Conservation (phyloP, 2,329 filamentous ascomycete species). For the Xylariaceae sp. region DNA sequence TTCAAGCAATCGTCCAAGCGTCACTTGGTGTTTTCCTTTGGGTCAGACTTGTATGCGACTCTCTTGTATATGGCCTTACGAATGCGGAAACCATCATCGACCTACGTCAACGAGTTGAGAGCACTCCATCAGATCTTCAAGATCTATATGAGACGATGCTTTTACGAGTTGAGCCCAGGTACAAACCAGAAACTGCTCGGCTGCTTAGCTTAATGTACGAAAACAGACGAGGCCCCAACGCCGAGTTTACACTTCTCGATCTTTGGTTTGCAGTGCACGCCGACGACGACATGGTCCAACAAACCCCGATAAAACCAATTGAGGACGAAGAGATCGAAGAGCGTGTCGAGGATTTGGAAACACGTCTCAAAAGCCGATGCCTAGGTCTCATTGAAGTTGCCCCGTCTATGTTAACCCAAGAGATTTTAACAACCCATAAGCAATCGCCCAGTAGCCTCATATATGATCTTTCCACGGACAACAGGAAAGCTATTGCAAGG, state of each 20-base stretch:
- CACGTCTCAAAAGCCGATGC: conserved; percentile 18
- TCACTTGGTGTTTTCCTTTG: conserved; percentile 24
- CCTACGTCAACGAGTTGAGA: conserved; percentile 14
- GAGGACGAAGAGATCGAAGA: conserved; percentile 10
- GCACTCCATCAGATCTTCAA: conserved; percentile 20
- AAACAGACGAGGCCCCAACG: too few species aligned
- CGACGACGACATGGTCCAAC: conserved; percentile 9
- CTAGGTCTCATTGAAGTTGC: conserved; percentile 19
- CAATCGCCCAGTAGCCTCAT: background rate
- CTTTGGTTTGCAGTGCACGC: conserved; percentile 21
- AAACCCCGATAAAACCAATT: conserved; percentile 6
- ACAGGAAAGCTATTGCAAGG: background rate
- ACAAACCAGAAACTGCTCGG: conserved; percentile 12
- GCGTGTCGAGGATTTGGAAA: conserved; percentile 14
- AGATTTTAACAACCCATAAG: background rate
- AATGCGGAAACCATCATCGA: conserved; percentile 20
- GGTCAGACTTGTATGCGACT: conserved; percentile 20
- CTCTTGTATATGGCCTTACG: conserved; percentile 17
- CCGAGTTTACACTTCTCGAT: conserved; percentile 12
- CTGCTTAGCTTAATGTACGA: conserved; percentile 13
- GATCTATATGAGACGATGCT: conserved; percentile 19
- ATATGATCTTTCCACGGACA: background rate
- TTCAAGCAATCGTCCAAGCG: conserved; percentile 13
- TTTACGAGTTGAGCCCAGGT: conserved; percentile 4
- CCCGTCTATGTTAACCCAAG: too few species aligned